A percentile compares a stretch with the other conserved stretches of the same genome.
These are phyloP conservation scores for Cutaneotrichosporon sp. DNA, from an alignment of 1,284 basidiomycete species.

Conservation along the genomic window DNA sequence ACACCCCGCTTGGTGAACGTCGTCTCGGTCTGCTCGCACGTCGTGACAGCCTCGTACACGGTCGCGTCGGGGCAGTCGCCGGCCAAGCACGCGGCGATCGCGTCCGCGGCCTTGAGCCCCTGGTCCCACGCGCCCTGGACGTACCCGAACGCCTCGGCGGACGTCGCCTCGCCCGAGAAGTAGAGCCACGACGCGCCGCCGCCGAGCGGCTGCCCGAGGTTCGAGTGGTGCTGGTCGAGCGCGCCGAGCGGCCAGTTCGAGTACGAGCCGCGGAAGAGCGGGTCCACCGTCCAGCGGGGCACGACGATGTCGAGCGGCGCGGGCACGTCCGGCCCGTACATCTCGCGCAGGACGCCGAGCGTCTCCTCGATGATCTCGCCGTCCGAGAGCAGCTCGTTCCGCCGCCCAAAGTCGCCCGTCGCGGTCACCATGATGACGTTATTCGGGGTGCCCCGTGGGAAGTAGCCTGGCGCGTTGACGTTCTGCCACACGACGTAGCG, in stretches of 20 bases:
- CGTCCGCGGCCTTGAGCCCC: slow-evolving; percentile 15
- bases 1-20: neutral
- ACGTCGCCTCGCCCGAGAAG: slow-evolving; percentile 26
- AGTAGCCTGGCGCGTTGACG: slow-evolving; percentile 63
- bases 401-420: slow-evolving; percentile 58
- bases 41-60: slow-evolving; percentile 14
- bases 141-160: slow-evolving; percentile 23
- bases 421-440: slow-evolving; percentile 66
- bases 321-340: slow-evolving; percentile 62
- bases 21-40: slow-evolving; percentile 16
- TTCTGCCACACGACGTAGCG: slow-evolving; percentile 71
- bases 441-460: slow-evolving; percentile 55
- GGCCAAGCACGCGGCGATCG: slow-evolving; percentile 13
- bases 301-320: slow-evolving; percentile 61
- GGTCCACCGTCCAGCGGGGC: slow-evolving; percentile 62
- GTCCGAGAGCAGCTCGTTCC: slow-evolving; percentile 61
- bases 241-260: slow-evolving; percentile 64
- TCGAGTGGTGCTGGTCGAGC: slow-evolving; percentile 29
- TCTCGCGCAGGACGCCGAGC: slow-evolving; percentile 60
- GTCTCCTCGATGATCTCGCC: slow-evolving; percentile 60
- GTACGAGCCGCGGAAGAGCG: slow-evolving; percentile 66
- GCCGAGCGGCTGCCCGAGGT: slow-evolving; percentile 25
- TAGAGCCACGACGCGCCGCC: slow-evolving; percentile 17
- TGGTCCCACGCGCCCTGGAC: slow-evolving; percentile 28
- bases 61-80: slow-evolving; percentile 3